Evolutionary conservation across 768 basidiomycete species (phyloP).

Genomic region (Paxillus rubicundulus): DNA sequence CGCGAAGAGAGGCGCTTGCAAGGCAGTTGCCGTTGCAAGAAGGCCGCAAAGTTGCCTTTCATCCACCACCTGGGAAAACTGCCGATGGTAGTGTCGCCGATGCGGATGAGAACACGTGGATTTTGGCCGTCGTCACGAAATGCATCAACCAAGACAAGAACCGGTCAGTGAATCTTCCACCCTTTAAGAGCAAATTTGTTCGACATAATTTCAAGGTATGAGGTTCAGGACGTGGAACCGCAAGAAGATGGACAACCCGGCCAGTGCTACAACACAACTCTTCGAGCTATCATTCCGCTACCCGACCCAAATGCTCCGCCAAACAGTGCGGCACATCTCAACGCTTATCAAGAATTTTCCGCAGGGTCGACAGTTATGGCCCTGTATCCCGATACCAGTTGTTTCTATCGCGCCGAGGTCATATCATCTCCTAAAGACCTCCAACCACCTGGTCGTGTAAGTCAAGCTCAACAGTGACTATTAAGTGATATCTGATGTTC

Average conservation of each 20-base stretch:
- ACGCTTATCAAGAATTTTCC: constrained; percentile 69
- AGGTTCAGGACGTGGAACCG: constrained; percentile 83
- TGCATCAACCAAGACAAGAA: constrained; percentile 73
- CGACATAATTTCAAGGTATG: constrained; percentile 50
- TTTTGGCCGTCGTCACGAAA: constrained; percentile 70
- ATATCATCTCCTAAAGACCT: constrained; percentile 59
- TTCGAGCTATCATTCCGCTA: constrained; percentile 72
- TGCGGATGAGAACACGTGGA: constrained; percentile 60
- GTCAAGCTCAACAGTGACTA: constrained; percentile 11
- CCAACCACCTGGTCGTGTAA: constrained; percentile 37
- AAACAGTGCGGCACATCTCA: constrained; percentile 61
- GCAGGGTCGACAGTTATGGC: constrained; percentile 77
- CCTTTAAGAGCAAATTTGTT: background rate
- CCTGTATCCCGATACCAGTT: constrained; percentile 88
- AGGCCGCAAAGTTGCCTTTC: constrained; percentile 80
- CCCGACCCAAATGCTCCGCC: constrained; percentile 65
- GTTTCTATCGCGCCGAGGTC: constrained; percentile 87
- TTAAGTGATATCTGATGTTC: constrained; percentile 7
- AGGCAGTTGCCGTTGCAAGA: constrained; percentile 67
- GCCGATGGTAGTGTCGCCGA: constrained; percentile 49
- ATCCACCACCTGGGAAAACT: constrained; percentile 59
- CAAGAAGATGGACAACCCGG: constrained; percentile 79
- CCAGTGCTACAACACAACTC: constrained; percentile 64
- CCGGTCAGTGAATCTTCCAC: constrained; percentile 38
- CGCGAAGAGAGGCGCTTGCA: constrained; percentile 57